A percentile compares a stretch with the other conserved stretches of the same genome.
Conservation (phyloP, 139 green algal genomes). For the Chlamydomonas urium region DNA sequence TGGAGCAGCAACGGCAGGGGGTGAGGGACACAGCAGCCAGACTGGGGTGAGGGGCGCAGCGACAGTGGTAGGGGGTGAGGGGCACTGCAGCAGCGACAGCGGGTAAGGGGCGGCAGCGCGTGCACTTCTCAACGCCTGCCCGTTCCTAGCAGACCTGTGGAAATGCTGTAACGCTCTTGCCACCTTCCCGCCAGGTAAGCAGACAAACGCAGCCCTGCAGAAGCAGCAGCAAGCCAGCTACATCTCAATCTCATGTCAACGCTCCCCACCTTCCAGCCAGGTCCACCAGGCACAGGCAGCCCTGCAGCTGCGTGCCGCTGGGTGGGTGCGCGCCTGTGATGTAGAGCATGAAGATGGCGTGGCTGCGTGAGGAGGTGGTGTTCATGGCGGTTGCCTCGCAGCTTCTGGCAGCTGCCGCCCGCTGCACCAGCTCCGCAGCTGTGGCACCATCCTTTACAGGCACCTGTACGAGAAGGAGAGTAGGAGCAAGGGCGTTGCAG, state of each 20-base stretch:
- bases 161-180: no score
- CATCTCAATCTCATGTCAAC: no score
- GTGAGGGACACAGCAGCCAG: background rate
- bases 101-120: no score
- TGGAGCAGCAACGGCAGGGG: constrained; percentile 41
- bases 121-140: no score
- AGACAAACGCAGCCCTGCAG: constrained; percentile 82
- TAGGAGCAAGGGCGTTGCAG: no score
- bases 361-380: constrained; percentile 73
- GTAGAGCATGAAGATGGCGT: constrained; percentile 95
- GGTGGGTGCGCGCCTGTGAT: constrained; percentile 77
- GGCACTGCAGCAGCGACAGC: no score
- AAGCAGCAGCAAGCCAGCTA: no score
- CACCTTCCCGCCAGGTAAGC: constrained; percentile 89
- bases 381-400: constrained; percentile 94
- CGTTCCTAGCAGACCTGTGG: no score
- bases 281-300: constrained; percentile 89
- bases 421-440: constrained; percentile 59
- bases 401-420: constrained; percentile 58
- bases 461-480: no score
- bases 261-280: constrained; percentile 73
- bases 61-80: no score
- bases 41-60: no score
- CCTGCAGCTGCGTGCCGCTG: constrained; percentile 57
- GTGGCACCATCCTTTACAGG: constrained; percentile 57